Evolutionary conservation across 2,329 filamentous ascomycete genomes (phyloP), one percentile per base, ranked within the genome.

Genomic region (Didymosphaeria variabile): DNA sequence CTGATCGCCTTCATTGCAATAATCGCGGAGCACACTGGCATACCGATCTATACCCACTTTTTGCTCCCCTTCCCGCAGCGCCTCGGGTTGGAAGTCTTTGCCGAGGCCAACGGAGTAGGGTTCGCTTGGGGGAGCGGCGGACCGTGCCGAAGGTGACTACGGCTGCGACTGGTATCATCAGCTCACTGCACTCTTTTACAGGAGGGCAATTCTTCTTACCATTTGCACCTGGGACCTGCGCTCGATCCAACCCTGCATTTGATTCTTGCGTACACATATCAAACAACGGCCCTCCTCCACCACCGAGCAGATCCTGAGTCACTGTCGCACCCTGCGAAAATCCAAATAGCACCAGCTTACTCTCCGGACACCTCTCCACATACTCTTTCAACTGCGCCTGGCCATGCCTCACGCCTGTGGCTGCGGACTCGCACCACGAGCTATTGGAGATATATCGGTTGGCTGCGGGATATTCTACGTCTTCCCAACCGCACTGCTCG

Each of bases 1-100:
- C 0, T 86, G 86, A 61, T 89, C 87, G 1, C 83, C 68, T 7
- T 81, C 76, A 65, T 90, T 87, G 69, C 87, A 89, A 79, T 88
- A 89, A 4, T 85, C 86, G 73, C 87, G 79, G 60, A 89, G 84
- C 66, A 84, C 85, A 5, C 67, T 69, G 2, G 84, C 81, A 49
- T 63, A 66, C 32, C 40, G 51, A 13, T 61, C 49, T n/a, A 66
- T 32, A 6, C 46, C 63, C 10, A 15, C 45, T 26, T 61, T 52
- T 5, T 51, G 52, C 26, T 46, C 51, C 3, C 42, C 31, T 4
- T 26, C 53, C 23, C 63, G 61, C n/a, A 59, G 9, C 13, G 23
- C 36, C 10, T 54, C 57, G 5, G 61, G 61, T 21, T 61, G 55
- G 56, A 54, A 66, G 29, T 61, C 56, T 17, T 54, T 23, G 1